phyloP scores from a whole-genome alignment of 495 filamentous ascomycete species.

The Sporormia fimetaria region DNA sequence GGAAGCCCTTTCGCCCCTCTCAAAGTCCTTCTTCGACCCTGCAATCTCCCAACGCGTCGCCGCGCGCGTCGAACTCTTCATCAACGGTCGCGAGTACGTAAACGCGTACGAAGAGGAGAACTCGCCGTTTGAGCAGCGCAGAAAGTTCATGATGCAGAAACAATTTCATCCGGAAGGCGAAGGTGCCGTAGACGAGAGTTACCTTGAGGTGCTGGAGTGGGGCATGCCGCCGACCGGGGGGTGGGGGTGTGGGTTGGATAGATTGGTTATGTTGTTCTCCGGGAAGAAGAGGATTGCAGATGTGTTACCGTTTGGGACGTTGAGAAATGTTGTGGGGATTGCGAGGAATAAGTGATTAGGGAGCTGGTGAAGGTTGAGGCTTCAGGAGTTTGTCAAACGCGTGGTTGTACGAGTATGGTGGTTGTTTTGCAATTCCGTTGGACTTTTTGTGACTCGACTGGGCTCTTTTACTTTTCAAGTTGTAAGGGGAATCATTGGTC shows the following conservation, averaged over 20 bases:
- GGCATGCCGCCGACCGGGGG: constrained; percentile 88
- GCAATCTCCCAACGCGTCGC: constrained; percentile 56
- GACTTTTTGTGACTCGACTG: no score
- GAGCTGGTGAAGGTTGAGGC: no score
- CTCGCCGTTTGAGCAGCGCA: constrained; percentile 71
- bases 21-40: constrained; percentile 66
- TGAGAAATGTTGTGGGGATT: constrained; percentile 53
- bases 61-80: constrained; percentile 80
- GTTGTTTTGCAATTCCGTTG: no score
- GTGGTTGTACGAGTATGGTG: no score
- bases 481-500: no score
- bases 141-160: constrained; percentile 63
- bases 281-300: constrained; percentile 67
- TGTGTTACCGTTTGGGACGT: constrained; percentile 73
- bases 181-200: constrained; percentile 64
- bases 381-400: no score
- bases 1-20: constrained; percentile 78
- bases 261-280: constrained; percentile 77
- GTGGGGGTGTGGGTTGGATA: constrained; percentile 89
- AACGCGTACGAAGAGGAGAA: constrained; percentile 99
- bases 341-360: constrained; percentile 12
- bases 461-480: no score
- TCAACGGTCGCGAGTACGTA: constrained; percentile 65
- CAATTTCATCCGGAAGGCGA: constrained; percentile 30
- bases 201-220: constrained; percentile 71